Evolutionary conservation across 2,329 filamentous ascomycete species (phyloP), one percentile per base, ranked within the genome.

Genomic region (Scedosporium boydii): DNA sequence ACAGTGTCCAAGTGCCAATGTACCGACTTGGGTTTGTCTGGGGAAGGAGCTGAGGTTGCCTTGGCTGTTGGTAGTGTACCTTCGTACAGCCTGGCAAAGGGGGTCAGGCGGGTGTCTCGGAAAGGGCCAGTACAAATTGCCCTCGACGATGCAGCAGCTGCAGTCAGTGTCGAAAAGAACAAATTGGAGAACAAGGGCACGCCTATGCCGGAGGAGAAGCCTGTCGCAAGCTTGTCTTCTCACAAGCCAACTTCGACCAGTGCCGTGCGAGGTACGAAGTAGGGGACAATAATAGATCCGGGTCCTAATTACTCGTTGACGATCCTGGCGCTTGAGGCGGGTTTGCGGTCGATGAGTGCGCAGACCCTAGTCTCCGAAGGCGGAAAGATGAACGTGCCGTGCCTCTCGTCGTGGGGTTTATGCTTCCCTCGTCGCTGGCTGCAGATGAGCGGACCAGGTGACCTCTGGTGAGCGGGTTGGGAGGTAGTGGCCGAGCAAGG

Each of bases 391-490:
- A 38, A 38, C 29, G 26, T 38, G 56, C 18, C 38, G 57, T 59
- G 44, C 58, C 38, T 46, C 21, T 58, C 27, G 55, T 59, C 34
- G 58, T 48, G 44, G 44, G 44, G 18, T 18, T 21, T 55, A 55
- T 55, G 18, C 51, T 18, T 27, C 21, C 26, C 23, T 48, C 23
- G 34, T 10, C 6, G 34, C n/a, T 21, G 9, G 26, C 58, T 48
- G 58, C 42, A 48, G 58, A 29, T 48, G 58, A 14, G 41, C 18
- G 41, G 42, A 48, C 58, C 58, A 46, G 58, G 18, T 60, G 58
- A 48, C 41, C 58, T 16, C 23, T 55, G 10, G 5, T 12, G 51
- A 23, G 51, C 51, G 21, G 23, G 51, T 6, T 23, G 21, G 9
- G 12, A 55, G 51, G 18, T 23, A 55, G 12, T 27, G 51, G 23